Percentiles rank a stretch among this genome's conserved stretches.
Conservation (phyloP, 106 monocot genomes). For the Allium cepa region DNA sequence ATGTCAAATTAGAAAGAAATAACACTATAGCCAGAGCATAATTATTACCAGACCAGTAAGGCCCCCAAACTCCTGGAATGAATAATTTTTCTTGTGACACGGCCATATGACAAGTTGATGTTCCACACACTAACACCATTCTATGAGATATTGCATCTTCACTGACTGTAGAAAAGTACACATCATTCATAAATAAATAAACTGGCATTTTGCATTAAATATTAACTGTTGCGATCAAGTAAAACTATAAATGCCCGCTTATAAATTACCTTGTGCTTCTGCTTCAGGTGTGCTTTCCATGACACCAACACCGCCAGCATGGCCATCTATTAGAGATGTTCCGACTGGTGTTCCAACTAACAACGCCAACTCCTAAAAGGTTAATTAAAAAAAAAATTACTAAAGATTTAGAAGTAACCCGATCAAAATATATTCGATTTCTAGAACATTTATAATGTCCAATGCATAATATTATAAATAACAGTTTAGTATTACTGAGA, state of each 20-base stretch:
- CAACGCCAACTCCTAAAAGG: conserved; percentile 69
- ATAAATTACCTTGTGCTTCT: conserved; percentile 20
- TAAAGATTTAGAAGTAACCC: background rate
- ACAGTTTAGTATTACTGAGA: too few species aligned
- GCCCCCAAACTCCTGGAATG: conserved; percentile 96
- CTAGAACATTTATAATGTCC: too few species aligned
- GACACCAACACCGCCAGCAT: conserved; percentile 95
- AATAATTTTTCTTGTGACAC: conserved; percentile 70
- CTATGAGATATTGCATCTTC: conserved; percentile 54
- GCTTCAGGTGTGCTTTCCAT: conserved; percentile 66
- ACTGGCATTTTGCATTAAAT: too few species aligned
- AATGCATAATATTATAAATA: too few species aligned
- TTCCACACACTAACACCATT: conserved; percentile 96
- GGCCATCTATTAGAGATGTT: conserved; percentile 95
- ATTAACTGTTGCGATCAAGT: too few species aligned
- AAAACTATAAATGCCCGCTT: too few species aligned
- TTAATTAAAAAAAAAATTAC: background rate
- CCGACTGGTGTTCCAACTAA: conserved; percentile 86
- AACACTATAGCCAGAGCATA: background rate
- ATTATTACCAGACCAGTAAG: conserved; percentile 84
- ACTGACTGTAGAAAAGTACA: conserved; percentile 32
- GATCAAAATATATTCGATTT: too few species aligned
- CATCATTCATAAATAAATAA: background rate
- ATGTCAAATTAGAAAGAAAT: too few species aligned
- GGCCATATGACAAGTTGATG: conserved; percentile 98